These are phyloP conservation scores for Taphrina deformans DNA, from an alignment of 1,139 yeast genomes.

Conservation along the genomic window DNA sequence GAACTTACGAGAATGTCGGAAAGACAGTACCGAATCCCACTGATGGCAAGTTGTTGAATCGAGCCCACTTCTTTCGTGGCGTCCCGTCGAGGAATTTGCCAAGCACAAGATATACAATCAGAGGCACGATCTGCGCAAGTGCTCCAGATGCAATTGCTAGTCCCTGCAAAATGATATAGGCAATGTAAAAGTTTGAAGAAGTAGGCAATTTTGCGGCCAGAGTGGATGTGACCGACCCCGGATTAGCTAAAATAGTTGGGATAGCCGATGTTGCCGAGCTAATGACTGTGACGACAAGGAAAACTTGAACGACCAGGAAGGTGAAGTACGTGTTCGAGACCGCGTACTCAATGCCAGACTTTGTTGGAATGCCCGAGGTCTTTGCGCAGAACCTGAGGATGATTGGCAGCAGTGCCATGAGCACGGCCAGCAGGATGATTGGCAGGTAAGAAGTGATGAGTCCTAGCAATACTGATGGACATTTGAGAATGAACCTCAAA, in stretches of 20 bases:
- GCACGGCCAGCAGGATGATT: slow-evolving; percentile 71
- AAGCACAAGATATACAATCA: slow-evolving; percentile 67
- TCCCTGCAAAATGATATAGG: slow-evolving; percentile 77
- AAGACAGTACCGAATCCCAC: slow-evolving; percentile 86
- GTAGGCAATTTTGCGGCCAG: slow-evolving; percentile 77
- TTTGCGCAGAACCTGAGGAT: slow-evolving; percentile 61
- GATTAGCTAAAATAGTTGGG: slow-evolving; percentile 62
- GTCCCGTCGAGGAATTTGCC: slow-evolving; percentile 73
- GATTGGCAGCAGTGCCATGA: slow-evolving; percentile 83
- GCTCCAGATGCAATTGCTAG: slow-evolving; percentile 77
- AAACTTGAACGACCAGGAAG: slow-evolving; percentile 83
- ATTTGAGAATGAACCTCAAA: slow-evolving; percentile 65
- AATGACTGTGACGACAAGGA: slow-evolving; percentile 75
- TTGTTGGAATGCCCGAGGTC: slow-evolving; percentile 66
- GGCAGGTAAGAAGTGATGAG: slow-evolving; percentile 84
- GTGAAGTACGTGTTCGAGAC: slow-evolving; percentile 87
- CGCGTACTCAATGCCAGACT: slow-evolving; percentile 70
- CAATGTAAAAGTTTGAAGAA: slow-evolving; percentile 77
- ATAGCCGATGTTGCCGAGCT: slow-evolving; percentile 81
- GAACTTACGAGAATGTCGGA: slow-evolving; percentile 58
- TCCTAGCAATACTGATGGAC: slow-evolving; percentile 72
- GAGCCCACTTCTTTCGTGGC: slow-evolving; percentile 79
- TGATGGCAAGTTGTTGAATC: slow-evolving; percentile 63
- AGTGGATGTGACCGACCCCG: slow-evolving; percentile 62
- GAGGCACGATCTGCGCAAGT: slow-evolving; percentile 71